Percentiles rank a stretch among this genome's conserved stretches.
Conservation (phyloP, 2,329 filamentous ascomycete genomes). For the Ophiostoma pallidulum region DNA sequence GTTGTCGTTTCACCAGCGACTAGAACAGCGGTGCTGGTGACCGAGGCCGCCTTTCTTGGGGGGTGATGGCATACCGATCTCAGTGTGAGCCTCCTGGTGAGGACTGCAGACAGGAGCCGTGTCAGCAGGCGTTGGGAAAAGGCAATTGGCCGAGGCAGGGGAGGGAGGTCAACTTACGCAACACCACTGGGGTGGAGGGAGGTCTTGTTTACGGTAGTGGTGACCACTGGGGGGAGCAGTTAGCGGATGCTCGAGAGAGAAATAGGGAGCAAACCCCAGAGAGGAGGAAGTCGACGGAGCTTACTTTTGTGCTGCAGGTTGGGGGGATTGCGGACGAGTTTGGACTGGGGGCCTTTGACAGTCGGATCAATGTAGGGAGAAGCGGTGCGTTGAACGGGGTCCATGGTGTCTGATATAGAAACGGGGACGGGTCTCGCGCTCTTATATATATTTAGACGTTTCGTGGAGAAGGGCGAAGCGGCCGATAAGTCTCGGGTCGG, state of each 20-base stretch:
- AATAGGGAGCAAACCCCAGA: conserved; percentile 13
- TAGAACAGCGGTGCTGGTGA: too few species aligned
- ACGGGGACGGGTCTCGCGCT: background rate
- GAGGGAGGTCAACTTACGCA: conserved; percentile 51
- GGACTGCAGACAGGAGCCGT: conserved; percentile 46
- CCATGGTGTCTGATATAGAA: conserved; percentile 27
- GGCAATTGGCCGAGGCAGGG: too few species aligned
- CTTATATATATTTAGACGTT: too few species aligned
- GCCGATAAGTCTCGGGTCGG: conserved; percentile 11
- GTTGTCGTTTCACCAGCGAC: background rate
- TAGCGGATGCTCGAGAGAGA: conserved; percentile 11
- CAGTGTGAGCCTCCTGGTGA: conserved; percentile 71
- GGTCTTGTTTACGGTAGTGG: conserved; percentile 74
- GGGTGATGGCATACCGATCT: conserved; percentile 52
- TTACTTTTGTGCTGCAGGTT: conserved; percentile 23
- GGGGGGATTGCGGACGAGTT: conserved; percentile 26
- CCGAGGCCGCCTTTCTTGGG: too few species aligned
- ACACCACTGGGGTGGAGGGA: conserved; percentile 85
- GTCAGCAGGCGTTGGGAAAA: conserved; percentile 23
- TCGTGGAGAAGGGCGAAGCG: background rate
- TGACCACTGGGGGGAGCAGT: conserved; percentile 35
- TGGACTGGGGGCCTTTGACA: conserved; percentile 34
- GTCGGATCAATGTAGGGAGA: conserved; percentile 36
- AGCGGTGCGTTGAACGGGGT: conserved; percentile 33
- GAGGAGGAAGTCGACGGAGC: conserved; percentile 15